Base-by-base conservation (phyloP, 1,139 yeast species). In the Nakaseomyces glabratus region DNA sequence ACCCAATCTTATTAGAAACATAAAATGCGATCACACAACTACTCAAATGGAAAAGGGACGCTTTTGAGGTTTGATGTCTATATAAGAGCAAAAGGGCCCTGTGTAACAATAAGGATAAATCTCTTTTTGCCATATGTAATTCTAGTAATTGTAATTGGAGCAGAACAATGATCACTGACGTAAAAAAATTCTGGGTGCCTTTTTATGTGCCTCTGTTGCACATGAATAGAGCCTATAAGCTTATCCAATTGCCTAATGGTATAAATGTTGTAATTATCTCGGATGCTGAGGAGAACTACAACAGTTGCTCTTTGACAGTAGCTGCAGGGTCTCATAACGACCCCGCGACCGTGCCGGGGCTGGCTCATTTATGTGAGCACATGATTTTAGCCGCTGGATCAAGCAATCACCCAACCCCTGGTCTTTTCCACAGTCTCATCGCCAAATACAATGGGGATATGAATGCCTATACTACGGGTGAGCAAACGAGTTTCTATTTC, bases 341-440 rank as follows among this genome's bases (percentile, higher is more conserved):
- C 45, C 79, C 82, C 1, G 60, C 57, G 3, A 60, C 62, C 1
- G 35, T 68, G 1, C 68, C 69, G 0, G 90, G 90, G 0, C 45
- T 80, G 24, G 88, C 90, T 0, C 93, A 81, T 57, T 62, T 80
- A 28, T 77, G 85, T 51, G 90, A 81, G 42, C 90, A 81, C 52
- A 65, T 74, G 68, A 44, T 80, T 1, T 66, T 76, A 34, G 47
- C 57, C 8, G 62, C 70, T 33, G 82, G 82, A 1, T 70, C 82
- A 0, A 69, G 69, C 39, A 58, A 65, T 26, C 72, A 57, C 41
- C 78, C 82, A 0, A 54, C 61, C 14, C 65, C 72, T 0, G 66
- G 63, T 31, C 50, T 54, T 15, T 72, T 73, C 39, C 66, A 68
- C 34, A 66, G 66, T 12, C 42, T 57, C 4, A 47, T 78, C 1